A percentile compares a stretch with the other conserved stretches of the same genome.
Conservation (phyloP, 2,329 filamentous ascomycete genomes). For the Aureobasidium lini region DNA sequence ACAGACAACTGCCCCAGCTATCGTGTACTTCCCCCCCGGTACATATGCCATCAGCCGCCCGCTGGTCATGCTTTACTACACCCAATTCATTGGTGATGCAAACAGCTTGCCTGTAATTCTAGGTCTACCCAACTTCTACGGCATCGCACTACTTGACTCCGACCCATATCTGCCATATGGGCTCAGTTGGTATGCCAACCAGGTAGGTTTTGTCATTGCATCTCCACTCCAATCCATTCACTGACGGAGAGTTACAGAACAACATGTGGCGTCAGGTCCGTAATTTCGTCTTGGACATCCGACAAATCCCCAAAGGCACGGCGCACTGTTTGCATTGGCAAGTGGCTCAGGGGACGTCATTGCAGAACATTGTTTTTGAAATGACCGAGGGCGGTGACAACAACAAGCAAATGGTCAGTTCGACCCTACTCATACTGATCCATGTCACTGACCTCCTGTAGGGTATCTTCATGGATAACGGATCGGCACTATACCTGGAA, state of each 20-base stretch:
- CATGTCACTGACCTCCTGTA: constrained; percentile 19
- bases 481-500: constrained; percentile 68
- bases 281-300: constrained; percentile 51
- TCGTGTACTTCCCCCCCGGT: constrained; percentile 52
- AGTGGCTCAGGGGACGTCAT: constrained; percentile 54
- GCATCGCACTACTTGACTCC: constrained; percentile 26
- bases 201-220: background rate
- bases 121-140: constrained; percentile 25
- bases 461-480: constrained; percentile 57
- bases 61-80: constrained; percentile 23
- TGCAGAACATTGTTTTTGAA: constrained; percentile 52
- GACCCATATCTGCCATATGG: constrained; percentile 28
- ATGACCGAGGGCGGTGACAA: constrained; percentile 29
- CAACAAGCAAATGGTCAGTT: constrained; percentile 15
- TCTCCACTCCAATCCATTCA: background rate
- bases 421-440: background rate
- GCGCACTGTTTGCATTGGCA: constrained; percentile 58
- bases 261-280: constrained; percentile 51
- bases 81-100: constrained; percentile 22
- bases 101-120: constrained; percentile 19
- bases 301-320: constrained; percentile 19
- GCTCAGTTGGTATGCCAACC: constrained; percentile 26
- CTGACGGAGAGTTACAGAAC: constrained; percentile 19
- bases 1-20: constrained; percentile 37
- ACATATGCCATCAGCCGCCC: constrained; percentile 42